phyloP scores from a whole-genome alignment of 2,329 filamentous ascomycete species.

The Lecanoromycetidae sp. region DNA sequence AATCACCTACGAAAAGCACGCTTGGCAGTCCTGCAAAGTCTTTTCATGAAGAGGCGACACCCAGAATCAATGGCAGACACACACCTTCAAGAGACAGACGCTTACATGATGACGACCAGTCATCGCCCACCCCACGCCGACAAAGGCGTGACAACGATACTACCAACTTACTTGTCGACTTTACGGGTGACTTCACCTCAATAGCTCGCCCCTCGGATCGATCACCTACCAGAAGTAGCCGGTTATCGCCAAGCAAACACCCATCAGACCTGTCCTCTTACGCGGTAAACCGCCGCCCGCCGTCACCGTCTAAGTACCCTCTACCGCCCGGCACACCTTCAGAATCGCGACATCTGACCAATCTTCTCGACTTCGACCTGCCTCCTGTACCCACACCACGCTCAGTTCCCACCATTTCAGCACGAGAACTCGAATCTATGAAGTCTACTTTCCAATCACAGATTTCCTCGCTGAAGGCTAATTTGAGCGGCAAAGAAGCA shows the following conservation, averaged over 20 bases:
- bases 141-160: slow-evolving; percentile 45
- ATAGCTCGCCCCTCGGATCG: slow-evolving; percentile 32
- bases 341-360: slow-evolving; percentile 20
- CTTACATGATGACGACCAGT: slow-evolving; percentile 22
- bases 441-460: slow-evolving; percentile 87
- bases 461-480: slow-evolving; percentile 87
- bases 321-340: slow-evolving; percentile 23
- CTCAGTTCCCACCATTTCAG: slow-evolving; percentile 79
- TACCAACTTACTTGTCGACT: slow-evolving; percentile 72
- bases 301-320: slow-evolving; percentile 22
- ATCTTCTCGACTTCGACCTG: slow-evolving; percentile 76
- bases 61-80: slow-evolving; percentile 27
- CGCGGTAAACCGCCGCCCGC: slow-evolving; percentile 24
- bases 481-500: slow-evolving; percentile 82
- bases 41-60: slow-evolving; percentile 21
- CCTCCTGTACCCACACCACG: slow-evolving; percentile 87
- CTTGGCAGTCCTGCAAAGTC: slow-evolving; percentile 34
- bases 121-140: slow-evolving; percentile 39
- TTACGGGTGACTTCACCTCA: slow-evolving; percentile 63
- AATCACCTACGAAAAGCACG: slow-evolving; percentile 47
- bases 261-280: slow-evolving; percentile 28
- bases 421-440: slow-evolving; percentile 80
- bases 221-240: slow-evolving; percentile 24
- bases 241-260: slow-evolving; percentile 41
- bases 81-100: slow-evolving; percentile 39